Conservation (phyloP, 2,329 filamentous ascomycete genomes). For the Xylaria sp. region DNA sequence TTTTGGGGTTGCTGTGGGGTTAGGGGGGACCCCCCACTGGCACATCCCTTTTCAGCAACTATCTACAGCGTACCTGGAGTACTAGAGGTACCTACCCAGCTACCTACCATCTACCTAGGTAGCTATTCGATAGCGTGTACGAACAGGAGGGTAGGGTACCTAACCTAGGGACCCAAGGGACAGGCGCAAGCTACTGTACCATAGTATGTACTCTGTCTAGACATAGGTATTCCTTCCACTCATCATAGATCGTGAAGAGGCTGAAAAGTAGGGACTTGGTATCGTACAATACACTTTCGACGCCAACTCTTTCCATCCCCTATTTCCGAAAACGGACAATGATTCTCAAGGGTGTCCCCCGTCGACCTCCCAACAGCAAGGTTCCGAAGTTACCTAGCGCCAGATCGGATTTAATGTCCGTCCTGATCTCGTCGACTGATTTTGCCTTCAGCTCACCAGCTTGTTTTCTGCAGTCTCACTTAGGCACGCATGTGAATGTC, state of each 20-base stretch:
- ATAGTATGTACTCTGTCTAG: not conserved
- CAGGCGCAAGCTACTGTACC: slow-evolving; percentile 3
- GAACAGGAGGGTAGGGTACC: not conserved
- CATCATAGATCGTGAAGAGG: not conserved
- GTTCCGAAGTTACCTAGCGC: too few species aligned
- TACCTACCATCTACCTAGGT: too few species aligned
- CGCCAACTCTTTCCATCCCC: too few species aligned
- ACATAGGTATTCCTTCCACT: not conserved
- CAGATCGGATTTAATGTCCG: too few species aligned
- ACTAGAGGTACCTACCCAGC: too few species aligned
- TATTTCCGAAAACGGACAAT: too few species aligned
- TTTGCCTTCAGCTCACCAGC: not conserved
- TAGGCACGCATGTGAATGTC: not conserved
- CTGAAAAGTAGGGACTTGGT: not conserved
- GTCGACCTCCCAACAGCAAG: not conserved
- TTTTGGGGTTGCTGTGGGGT: slow-evolving; percentile 24
- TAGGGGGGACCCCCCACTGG: not conserved
- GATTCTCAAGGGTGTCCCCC: not conserved
- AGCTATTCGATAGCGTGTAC: slow-evolving; percentile 1
- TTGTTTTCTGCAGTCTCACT: too few species aligned
- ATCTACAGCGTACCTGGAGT: too few species aligned
- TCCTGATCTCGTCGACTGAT: not conserved
- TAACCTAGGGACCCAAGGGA: not conserved
- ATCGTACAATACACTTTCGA: too few species aligned
- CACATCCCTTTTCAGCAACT: not conserved